These are phyloP conservation scores for Eutrema japonicum DNA, from an alignment of 345 rosid genomes.

Conservation along the genomic window DNA sequence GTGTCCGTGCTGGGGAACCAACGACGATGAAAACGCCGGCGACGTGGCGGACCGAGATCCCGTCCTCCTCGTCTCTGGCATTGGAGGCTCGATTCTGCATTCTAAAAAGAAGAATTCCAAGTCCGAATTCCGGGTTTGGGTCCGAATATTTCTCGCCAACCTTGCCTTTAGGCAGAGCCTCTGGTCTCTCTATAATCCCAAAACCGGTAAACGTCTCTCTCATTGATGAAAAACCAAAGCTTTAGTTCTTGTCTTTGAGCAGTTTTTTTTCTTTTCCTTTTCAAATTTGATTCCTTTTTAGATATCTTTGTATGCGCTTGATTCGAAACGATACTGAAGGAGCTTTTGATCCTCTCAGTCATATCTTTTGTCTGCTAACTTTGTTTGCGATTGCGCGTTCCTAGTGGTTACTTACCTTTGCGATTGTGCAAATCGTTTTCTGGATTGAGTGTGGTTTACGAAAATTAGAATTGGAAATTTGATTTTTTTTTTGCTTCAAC, in stretches of 20 bases:
- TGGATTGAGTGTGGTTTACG: constrained; percentile 7
- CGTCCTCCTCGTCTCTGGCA: constrained; percentile 74
- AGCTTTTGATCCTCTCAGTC: not conserved
- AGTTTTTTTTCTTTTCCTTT: not conserved
- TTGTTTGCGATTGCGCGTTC: constrained; percentile 15
- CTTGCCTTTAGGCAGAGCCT: constrained; percentile 72
- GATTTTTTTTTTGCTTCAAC: not conserved
- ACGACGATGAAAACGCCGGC: constrained; percentile 23
- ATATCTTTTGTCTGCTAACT: not conserved
- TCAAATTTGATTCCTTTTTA: not conserved
- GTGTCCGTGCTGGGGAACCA: constrained; percentile 62
- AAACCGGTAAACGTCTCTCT: constrained; percentile 54
- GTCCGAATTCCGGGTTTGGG: constrained; percentile 76
- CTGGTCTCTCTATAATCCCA: constrained; percentile 83
- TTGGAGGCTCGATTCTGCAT: constrained; percentile 78
- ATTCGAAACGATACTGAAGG: not conserved
- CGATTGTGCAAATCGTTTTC: not conserved
- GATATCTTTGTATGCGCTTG: not conserved
- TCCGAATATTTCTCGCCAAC: constrained; percentile 75
- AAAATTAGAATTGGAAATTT: not conserved
- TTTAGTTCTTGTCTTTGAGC: not conserved
- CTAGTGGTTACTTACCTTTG: not conserved
- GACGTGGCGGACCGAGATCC: constrained; percentile 56
- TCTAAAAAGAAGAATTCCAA: constrained; percentile 68
- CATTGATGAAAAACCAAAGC: not conserved